These are phyloP conservation scores for Narthecium ossifragum DNA, from an alignment of 106 monocot genomes.

Conservation along the genomic window DNA sequence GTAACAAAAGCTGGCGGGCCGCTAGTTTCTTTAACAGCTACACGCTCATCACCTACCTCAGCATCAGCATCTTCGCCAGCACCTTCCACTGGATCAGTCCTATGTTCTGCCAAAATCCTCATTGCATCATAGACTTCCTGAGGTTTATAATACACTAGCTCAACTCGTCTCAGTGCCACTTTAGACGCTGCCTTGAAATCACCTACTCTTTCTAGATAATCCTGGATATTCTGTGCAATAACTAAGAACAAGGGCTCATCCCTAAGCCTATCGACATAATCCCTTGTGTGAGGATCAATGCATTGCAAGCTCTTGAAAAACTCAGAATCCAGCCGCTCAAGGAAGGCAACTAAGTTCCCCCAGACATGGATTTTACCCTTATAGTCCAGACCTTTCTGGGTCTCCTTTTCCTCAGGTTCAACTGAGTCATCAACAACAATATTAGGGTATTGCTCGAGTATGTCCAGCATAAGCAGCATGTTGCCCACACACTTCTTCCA, in stretches of 20 bases:
- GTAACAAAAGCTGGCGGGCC: conserved; percentile 64
- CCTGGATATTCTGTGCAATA: conserved; percentile 78
- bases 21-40: conserved; percentile 34
- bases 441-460: conserved; percentile 70
- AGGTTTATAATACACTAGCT: conserved; percentile 91
- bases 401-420: conserved; percentile 72
- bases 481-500: conserved; percentile 87
- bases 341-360: conserved; percentile 79
- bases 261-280: conserved; percentile 83
- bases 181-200: conserved; percentile 76
- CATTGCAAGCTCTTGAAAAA: conserved; percentile 92
- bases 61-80: conserved; percentile 28
- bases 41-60: conserved; percentile 27
- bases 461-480: conserved; percentile 72
- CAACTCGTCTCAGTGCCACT: conserved; percentile 68
- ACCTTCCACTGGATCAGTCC: conserved; percentile 14
- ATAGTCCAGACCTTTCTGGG: conserved; percentile 68
- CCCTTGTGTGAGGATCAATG: conserved; percentile 87
- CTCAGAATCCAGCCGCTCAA: conserved; percentile 81
- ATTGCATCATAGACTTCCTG: conserved; percentile 95
- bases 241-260: conserved; percentile 87
- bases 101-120: conserved; percentile 73
- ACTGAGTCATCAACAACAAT: conserved; percentile 68
- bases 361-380: conserved; percentile 66
- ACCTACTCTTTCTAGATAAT: conserved; percentile 60